A percentile compares a stretch with the other conserved stretches of the same genome.
Evolutionary conservation across 2,329 filamentous ascomycete species (phyloP).

Genomic region (Emergomyces pasteurianus): DNA sequence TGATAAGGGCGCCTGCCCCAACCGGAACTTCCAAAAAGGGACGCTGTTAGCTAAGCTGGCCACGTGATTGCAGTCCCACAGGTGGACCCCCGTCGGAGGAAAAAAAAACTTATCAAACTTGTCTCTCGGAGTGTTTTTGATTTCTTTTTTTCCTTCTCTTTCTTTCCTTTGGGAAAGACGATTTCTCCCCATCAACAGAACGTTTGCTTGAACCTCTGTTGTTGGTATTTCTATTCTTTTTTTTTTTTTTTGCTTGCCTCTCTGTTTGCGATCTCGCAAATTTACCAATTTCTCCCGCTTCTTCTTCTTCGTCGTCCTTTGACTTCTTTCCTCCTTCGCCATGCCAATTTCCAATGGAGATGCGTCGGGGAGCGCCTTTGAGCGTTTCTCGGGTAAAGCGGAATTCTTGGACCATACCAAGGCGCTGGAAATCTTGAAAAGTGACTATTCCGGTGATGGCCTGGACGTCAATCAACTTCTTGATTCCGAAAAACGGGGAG

Average conservation of each 20-base stretch:
- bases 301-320: constrained; percentile 17
- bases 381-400: constrained; percentile 33
- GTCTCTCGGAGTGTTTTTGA: constrained; percentile 1
- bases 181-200: constrained; percentile 49
- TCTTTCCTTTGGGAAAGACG: constrained; percentile 45
- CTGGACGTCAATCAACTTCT: constrained; percentile 77
- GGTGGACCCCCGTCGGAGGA: too few relatives aligned
- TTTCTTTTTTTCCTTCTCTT: constrained; percentile 28
- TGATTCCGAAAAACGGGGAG: constrained; percentile 82
- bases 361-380: constrained; percentile 39
- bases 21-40: too few relatives aligned
- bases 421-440: constrained; percentile 67
- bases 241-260: too few relatives aligned
- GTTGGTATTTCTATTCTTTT: constrained; percentile 27
- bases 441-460: constrained; percentile 73
- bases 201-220: constrained; percentile 31
- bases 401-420: constrained; percentile 60
- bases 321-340: constrained; percentile 22
- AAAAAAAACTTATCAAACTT: constrained; percentile 1
- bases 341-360: constrained; percentile 66
- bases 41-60: not conserved
- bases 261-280: constrained; percentile 16
- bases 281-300: constrained; percentile 21
- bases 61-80: not conserved
- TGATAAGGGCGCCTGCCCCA: not conserved